Evolutionary conservation across 169 alveolate species (phyloP).

Genomic region (Plasmodium berghei): DNA sequence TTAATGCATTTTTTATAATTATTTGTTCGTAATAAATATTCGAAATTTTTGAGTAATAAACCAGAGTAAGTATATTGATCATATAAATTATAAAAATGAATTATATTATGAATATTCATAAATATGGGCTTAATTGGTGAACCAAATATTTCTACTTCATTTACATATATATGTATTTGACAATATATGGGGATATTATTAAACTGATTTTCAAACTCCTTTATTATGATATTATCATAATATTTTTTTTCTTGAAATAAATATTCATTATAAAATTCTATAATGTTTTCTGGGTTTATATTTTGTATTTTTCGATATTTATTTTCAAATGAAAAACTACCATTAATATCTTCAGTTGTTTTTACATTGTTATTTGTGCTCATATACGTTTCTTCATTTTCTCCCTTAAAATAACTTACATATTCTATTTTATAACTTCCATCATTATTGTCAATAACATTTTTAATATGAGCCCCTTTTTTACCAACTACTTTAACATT

Average conservation of each 20-base stretch:
- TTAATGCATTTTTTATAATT: slow-evolving; percentile 30
- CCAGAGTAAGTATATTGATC: slow-evolving; percentile 73
- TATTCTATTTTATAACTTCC: slow-evolving; percentile 75
- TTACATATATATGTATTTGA: slow-evolving; percentile 47
- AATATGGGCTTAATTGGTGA: slow-evolving; percentile 69
- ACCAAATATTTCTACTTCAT: slow-evolving; percentile 65
- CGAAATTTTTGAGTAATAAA: slow-evolving; percentile 64
- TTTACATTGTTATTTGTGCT: too few species aligned
- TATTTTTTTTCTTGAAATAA: slow-evolving; percentile 33
- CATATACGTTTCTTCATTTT: slow-evolving; percentile 7
- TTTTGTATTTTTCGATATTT: slow-evolving; percentile 11
- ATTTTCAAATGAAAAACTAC: neutral
- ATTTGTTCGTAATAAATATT: slow-evolving; percentile 23
- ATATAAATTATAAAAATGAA: slow-evolving; percentile 48
- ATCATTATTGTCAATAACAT: slow-evolving; percentile 64
- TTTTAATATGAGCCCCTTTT: slow-evolving; percentile 70
- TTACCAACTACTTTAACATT: slow-evolving; percentile 68
- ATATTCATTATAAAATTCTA: slow-evolving; percentile 58
- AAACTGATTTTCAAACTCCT: slow-evolving; percentile 43
- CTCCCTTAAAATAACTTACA: slow-evolving; percentile 21
- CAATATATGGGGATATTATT: slow-evolving; percentile 13
- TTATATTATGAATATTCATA: slow-evolving; percentile 45
- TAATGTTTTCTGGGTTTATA: slow-evolving; percentile 18
- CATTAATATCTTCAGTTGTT: too few species aligned
- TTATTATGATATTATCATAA: slow-evolving; percentile 40